Evolutionary conservation across 1,139 yeast species (phyloP).

Genomic region (Candida pseudocylindracea): DNA sequence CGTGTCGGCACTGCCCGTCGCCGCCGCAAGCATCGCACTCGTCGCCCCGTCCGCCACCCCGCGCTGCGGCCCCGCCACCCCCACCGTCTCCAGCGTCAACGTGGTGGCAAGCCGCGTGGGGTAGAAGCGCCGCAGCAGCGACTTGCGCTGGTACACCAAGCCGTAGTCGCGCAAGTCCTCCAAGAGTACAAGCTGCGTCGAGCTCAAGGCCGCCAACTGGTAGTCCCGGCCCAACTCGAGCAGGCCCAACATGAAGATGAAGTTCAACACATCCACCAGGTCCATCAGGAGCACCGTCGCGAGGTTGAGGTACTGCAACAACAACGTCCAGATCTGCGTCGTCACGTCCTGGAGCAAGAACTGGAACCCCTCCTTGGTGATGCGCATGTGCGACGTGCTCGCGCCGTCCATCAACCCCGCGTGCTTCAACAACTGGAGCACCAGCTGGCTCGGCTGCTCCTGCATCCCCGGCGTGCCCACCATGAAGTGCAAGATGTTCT

Average conservation of each 20-base stretch:
- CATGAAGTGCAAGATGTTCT: slow-evolving; percentile 87
- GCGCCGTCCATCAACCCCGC: slow-evolving; percentile 65
- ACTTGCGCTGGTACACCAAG: slow-evolving; percentile 54
- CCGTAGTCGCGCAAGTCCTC: slow-evolving; percentile 87
- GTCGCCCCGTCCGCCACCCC: too few relatives aligned
- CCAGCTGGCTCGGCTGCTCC: slow-evolving; percentile 38
- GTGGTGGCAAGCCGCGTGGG: slow-evolving; percentile 88
- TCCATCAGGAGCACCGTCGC: slow-evolving; percentile 79
- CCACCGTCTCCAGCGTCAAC: slow-evolving; percentile 52
- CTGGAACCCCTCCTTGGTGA: slow-evolving; percentile 86
- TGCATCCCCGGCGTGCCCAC: slow-evolving; percentile 39
- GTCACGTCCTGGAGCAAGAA: slow-evolving; percentile 79
- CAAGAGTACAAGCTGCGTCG: slow-evolving; percentile 70
- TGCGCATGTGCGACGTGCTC: slow-evolving; percentile 25
- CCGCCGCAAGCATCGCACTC: too few relatives aligned
- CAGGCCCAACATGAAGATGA: slow-evolving; percentile 83
- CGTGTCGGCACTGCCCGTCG: too few relatives aligned
- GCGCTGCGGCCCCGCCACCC: too few relatives aligned
- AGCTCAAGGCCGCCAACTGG: slow-evolving; percentile 44
- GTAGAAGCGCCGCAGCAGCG: slow-evolving; percentile 44
- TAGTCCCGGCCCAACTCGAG: slow-evolving; percentile 81
- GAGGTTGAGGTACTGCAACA: slow-evolving; percentile 69
- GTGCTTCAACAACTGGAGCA: slow-evolving; percentile 38
- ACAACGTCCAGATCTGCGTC: slow-evolving; percentile 86
- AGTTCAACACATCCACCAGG: slow-evolving; percentile 87